A percentile compares a stretch with the other conserved stretches of the same genome.
Evolutionary conservation across 2,329 filamentous ascomycete genomes (phyloP).

Genomic region (Ceratocystiopsis sp.): DNA sequence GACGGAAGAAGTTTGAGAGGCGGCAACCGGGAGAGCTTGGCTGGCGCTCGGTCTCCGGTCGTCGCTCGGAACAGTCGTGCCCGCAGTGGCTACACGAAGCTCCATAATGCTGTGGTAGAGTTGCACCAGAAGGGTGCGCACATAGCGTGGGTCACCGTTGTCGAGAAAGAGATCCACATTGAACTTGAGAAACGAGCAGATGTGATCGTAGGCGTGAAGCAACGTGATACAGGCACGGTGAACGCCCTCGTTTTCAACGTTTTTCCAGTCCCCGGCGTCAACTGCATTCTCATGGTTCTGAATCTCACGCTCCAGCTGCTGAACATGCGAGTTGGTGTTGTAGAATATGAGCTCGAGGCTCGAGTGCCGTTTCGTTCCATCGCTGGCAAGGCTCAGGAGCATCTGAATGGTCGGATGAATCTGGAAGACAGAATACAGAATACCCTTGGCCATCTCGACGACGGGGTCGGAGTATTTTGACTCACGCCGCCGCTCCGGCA

Average conservation of each 20-base stretch:
- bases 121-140: constrained; percentile 44
- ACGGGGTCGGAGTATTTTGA: constrained; percentile 44
- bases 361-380: constrained; percentile 42
- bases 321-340: constrained; percentile 49
- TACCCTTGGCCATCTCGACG: constrained; percentile 47
- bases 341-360: constrained; percentile 52
- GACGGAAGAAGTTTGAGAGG: background rate
- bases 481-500: constrained; percentile 46
- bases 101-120: constrained; percentile 54
- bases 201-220: constrained; percentile 47
- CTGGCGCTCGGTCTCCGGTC: constrained; percentile 7
- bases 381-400: constrained; percentile 43
- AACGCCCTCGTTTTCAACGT: constrained; percentile 44
- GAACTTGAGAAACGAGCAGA: constrained; percentile 41
- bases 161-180: constrained; percentile 49
- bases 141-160: constrained; percentile 49
- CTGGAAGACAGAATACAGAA: constrained; percentile 50
- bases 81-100: constrained; percentile 33
- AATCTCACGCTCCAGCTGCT: constrained; percentile 47
- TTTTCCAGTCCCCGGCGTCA: constrained; percentile 23
- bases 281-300: constrained; percentile 39
- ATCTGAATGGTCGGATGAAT: constrained; percentile 52
- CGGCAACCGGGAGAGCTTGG: too few species aligned
- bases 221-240: constrained; percentile 45
- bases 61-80: constrained; percentile 14